Evolutionary conservation across 2,329 filamentous ascomycete species (phyloP).

Genomic region (Chrysosporium keratinophilum): DNA sequence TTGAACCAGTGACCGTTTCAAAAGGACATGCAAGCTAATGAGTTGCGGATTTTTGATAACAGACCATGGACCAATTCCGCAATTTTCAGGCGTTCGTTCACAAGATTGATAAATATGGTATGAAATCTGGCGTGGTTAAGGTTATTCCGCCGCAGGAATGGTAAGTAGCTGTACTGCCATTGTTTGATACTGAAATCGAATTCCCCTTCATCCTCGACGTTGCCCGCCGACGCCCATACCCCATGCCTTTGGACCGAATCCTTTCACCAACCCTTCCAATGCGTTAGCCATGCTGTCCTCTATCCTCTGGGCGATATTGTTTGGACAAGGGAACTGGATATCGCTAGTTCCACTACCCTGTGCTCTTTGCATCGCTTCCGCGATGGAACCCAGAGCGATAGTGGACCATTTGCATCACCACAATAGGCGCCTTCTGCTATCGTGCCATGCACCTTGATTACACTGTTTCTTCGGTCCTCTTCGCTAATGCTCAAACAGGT

Average conservation of each 20-base stretch:
- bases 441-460: conserved; percentile 2
- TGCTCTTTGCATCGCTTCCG: background rate
- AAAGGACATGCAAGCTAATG: background rate
- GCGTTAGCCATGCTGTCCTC: background rate
- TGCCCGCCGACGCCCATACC: background rate
- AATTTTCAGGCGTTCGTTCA: conserved; percentile 88
- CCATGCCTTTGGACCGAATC: background rate
- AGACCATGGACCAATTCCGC: conserved; percentile 85
- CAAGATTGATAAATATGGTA: conserved; percentile 85
- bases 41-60: conserved; percentile 3
- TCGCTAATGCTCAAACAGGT: conserved; percentile 35
- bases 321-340: background rate
- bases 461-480: conserved; percentile 3
- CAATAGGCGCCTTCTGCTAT: background rate
- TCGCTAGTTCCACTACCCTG: background rate
- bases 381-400: background rate
- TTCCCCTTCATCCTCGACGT: background rate
- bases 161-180: conserved; percentile 43
- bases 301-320: background rate
- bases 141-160: conserved; percentile 89
- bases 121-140: conserved; percentile 96
- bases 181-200: background rate
- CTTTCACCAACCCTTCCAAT: background rate
- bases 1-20: background rate
- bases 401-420: background rate